phyloP scores from a whole-genome alignment of 2,329 filamentous ascomycete genomes.

The Zarea fungicola region DNA sequence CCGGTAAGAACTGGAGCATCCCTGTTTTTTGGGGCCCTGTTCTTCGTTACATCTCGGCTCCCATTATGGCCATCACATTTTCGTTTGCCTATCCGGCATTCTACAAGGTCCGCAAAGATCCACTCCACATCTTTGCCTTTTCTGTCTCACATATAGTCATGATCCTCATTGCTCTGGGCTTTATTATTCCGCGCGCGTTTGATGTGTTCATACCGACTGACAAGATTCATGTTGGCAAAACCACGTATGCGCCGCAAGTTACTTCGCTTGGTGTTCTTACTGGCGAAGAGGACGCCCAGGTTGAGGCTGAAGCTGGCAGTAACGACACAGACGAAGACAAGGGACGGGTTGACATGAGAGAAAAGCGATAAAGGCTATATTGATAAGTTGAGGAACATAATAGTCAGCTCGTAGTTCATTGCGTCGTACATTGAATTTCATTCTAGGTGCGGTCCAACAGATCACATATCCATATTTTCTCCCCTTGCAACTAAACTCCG shows the following conservation, averaged over 20 bases:
- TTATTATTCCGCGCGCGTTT: conserved; percentile 42
- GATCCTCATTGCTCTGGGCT: conserved; percentile 36
- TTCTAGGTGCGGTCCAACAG: no score
- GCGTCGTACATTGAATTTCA: no score
- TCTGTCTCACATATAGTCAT: conserved; percentile 34
- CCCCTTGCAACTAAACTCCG: no score
- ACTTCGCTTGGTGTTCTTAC: neutral
- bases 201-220: conserved; percentile 38
- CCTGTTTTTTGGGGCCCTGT: conserved; percentile 41
- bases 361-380: no score
- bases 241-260: conserved; percentile 9
- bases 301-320: neutral
- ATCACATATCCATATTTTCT: no score
- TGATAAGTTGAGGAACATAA: no score
- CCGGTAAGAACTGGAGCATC: conserved; percentile 47
- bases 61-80: conserved; percentile 40
- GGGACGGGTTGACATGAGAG: no score
- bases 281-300: neutral
- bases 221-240: conserved; percentile 7
- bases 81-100: conserved; percentile 43
- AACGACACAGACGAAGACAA: neutral
- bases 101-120: conserved; percentile 32
- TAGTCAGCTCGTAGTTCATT: no score
- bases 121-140: conserved; percentile 37
- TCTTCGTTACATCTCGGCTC: conserved; percentile 39